A percentile compares a stretch with the other conserved stretches of the same genome.
Conservation (phyloP, 2,329 filamentous ascomycete species). For the Hypoxylon sp. region DNA sequence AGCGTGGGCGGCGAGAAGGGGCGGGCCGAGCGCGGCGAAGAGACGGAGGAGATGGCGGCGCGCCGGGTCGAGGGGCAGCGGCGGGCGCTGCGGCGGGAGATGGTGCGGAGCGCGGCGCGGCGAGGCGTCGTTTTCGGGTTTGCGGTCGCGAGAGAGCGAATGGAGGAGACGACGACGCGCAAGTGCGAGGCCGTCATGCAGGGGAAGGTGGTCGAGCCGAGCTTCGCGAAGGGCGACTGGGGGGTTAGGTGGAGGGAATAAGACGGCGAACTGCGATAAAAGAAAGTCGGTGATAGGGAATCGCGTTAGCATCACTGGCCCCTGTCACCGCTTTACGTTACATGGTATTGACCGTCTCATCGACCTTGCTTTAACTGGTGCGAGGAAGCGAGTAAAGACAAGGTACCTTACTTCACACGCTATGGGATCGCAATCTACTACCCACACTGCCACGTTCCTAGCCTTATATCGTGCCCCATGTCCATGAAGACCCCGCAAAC, state of each 20-base stretch:
- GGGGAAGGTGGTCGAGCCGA: slow-evolving; percentile 68
- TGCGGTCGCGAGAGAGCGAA: slow-evolving; percentile 30
- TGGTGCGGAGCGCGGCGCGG: slow-evolving; percentile 59
- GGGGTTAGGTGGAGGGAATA: slow-evolving; percentile 66
- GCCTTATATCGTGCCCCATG: background rate
- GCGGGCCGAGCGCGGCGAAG: slow-evolving; percentile 62
- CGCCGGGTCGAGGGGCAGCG: slow-evolving; percentile 63
- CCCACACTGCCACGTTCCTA: background rate
- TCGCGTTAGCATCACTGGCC: background rate
- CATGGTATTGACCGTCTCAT: background rate
- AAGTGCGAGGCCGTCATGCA: slow-evolving; percentile 71
- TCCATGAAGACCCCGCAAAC: slow-evolving; percentile 4
- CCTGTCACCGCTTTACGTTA: background rate
- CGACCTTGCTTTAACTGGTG: background rate
- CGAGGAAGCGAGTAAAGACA: too few species aligned
- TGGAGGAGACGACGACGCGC: slow-evolving; percentile 46
- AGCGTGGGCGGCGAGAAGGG: slow-evolving; percentile 68
- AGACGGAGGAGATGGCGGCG: slow-evolving; percentile 63
- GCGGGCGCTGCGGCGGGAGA: slow-evolving; percentile 55
- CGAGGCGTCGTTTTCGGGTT: slow-evolving; percentile 69
- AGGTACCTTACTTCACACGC: background rate
- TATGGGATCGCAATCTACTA: background rate
- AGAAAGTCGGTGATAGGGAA: background rate
- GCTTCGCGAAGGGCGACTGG: slow-evolving; percentile 72
- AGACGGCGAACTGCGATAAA: background rate